Evolutionary conservation across 352 stramenopile genomes (phyloP), one percentile per base, ranked within the genome.

Genomic region (Phytophthora syringae): DNA sequence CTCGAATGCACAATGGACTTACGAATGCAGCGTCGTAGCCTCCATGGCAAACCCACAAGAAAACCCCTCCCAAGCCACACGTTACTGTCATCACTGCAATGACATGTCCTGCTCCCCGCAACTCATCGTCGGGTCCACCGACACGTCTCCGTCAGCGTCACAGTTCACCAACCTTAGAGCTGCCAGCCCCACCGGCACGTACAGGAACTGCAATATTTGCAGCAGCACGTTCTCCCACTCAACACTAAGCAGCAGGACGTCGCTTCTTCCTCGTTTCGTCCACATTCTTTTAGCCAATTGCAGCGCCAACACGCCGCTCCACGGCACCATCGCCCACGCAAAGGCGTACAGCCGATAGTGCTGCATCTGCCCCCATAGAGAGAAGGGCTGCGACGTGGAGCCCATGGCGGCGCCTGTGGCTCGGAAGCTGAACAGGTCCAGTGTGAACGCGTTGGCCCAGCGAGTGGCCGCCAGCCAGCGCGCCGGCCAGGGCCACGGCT

Each of bases 401-500:
- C 82, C 82, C 72, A 91, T 85, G n/a, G 78, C 82, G 0, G 80
- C 79, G 3, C 83, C 80, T 1, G 68, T 77, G 15, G 64, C 36
- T 20, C 58, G 53, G 59, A 91, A 90, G 53, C 76, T 89, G 32
- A 90, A 77, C 1, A 71, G 36, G 55, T 92, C 82, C 2, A 83
- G 37, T 13, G 76, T 86, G 48, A 84, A 79, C 25, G 66, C 72
- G 57, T 88, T 89, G 0, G 59, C 53, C 80, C 76, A 90, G 10
- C 80, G 80, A 2, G 76, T 90, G 24, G 62, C 59, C 5, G 25
- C 15, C 42, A 90, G 74, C 82, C 84, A 90, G 10, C 69, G 67
- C 37, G 78, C 68, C 9, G 81, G 84, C 84, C 82, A 90, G 34
- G 84, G 84, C 84, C 84, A 92, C 36, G 82, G 74, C 67, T 92